phyloP scores from a whole-genome alignment of 1,139 yeast species.

The Suhomyces ambrosiae region DNA sequence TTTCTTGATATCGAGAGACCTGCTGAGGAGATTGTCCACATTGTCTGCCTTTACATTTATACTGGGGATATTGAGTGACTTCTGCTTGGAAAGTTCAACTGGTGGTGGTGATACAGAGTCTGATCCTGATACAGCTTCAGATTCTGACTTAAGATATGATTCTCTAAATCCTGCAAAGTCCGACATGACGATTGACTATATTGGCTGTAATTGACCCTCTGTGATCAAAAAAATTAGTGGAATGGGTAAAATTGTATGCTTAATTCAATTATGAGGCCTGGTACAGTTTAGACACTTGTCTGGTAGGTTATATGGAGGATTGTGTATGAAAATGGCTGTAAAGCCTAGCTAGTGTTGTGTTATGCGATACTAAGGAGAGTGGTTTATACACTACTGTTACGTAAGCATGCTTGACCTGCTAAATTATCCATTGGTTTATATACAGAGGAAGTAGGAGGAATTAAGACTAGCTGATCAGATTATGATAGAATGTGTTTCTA shows the following conservation, averaged over 20 bases:
- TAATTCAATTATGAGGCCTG: too few species aligned
- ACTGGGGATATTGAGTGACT: conserved; percentile 29
- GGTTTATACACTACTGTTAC: too few species aligned
- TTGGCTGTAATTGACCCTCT: not conserved
- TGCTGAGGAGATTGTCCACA: conserved; percentile 32
- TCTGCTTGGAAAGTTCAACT: conserved; percentile 19
- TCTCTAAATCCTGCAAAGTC: conserved; percentile 29
- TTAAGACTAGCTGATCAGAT: too few species aligned
- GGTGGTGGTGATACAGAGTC: conserved; percentile 22
- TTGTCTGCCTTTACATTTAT: conserved; percentile 34
- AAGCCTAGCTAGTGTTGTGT: too few species aligned
- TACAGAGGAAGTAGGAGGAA: too few species aligned
- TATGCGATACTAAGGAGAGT: too few species aligned
- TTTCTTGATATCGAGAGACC: conserved; percentile 41
- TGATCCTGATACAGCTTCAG: conserved; percentile 22
- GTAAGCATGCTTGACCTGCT: too few species aligned
- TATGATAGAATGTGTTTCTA: too few species aligned
- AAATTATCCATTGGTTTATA: too few species aligned
- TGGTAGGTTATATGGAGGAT: too few species aligned
- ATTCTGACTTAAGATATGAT: conserved; percentile 21
- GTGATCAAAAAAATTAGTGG: not conserved
- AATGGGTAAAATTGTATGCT: not conserved
- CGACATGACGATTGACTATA: conserved; percentile 18
- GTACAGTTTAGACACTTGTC: too few species aligned
- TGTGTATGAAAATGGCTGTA: too few species aligned